phyloP scores from a whole-genome alignment of 2,329 filamentous ascomycete genomes.

The Plenodomus biglobosus region DNA sequence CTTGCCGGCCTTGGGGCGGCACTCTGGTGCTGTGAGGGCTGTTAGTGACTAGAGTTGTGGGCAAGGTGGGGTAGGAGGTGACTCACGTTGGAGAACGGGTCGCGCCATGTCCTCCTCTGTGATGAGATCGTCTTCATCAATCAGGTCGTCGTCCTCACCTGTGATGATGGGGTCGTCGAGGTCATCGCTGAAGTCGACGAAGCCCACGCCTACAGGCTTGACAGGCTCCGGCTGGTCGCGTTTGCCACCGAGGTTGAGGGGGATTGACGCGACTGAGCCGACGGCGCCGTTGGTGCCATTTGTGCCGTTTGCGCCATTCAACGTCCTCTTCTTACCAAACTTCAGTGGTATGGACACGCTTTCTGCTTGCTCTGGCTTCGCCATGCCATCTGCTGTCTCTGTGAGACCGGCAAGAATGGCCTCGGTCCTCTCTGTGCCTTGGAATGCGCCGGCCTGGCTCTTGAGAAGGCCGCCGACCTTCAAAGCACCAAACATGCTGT shows the following conservation, averaged over 20 bases:
- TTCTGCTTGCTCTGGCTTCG: constrained; percentile 68
- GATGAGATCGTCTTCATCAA: constrained; percentile 86
- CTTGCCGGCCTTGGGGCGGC: constrained; percentile 83
- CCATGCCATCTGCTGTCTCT: constrained; percentile 64
- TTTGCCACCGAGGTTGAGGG: constrained; percentile 46
- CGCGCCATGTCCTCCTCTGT: constrained; percentile 80
- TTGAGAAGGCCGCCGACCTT: constrained; percentile 68
- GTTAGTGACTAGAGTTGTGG: constrained; percentile 7
- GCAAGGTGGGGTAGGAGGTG: not conserved
- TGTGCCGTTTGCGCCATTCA: constrained; percentile 27
- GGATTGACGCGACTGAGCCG: constrained; percentile 43
- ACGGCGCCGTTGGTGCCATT: constrained; percentile 25
- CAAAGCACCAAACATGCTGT: constrained; percentile 68
- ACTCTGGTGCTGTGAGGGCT: constrained; percentile 68
- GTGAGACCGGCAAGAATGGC: constrained; percentile 81
- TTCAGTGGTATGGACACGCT: constrained; percentile 63
- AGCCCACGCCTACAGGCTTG: constrained; percentile 40
- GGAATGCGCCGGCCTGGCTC: constrained; percentile 67
- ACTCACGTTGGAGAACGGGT: constrained; percentile 79
- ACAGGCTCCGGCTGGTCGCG: constrained; percentile 45
- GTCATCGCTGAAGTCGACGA: constrained; percentile 67
- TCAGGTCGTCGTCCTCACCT: constrained; percentile 75
- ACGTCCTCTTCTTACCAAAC: constrained; percentile 64
- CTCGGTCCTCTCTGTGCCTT: constrained; percentile 64
- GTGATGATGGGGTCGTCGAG: constrained; percentile 56